A percentile compares a stretch with the other conserved stretches of the same genome.
Conservation (phyloP, 345 rosid species). For the Moricandia arvensis region DNA sequence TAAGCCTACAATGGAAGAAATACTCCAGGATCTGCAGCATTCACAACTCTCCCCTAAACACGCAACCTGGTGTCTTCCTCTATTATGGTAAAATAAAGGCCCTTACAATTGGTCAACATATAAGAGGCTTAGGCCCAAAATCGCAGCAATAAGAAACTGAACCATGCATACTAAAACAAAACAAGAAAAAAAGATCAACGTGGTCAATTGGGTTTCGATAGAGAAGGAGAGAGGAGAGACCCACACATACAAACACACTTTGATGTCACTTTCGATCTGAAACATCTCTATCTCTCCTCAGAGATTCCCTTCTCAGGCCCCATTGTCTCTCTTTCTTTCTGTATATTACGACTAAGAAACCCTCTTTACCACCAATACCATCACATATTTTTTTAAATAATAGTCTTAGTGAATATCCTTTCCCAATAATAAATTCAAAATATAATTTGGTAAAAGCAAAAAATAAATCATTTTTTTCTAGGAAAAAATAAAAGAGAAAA, state of each 20-base stretch:
- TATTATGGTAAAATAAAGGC: neutral
- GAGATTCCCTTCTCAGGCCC: conserved; percentile 36
- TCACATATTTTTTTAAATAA: neutral
- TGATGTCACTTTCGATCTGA: conserved; percentile 33
- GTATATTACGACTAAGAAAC: conserved; percentile 14
- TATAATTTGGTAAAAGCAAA: too few relatives aligned
- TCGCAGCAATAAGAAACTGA: neutral
- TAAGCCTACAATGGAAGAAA: neutral
- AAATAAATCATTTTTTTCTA: neutral
- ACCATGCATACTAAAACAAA: neutral
- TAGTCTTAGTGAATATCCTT: too few relatives aligned
- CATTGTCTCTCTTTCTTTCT: conserved; percentile 37
- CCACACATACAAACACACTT: conserved; percentile 18
- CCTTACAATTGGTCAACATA: neutral
- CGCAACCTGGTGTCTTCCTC: neutral
- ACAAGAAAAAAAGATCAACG: neutral
- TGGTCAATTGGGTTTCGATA: conserved; percentile 1
- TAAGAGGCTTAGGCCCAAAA: neutral
- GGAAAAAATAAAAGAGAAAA: neutral
- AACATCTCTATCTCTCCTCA: conserved; percentile 35
- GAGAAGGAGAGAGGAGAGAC: conserved; percentile 24
- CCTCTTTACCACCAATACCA: neutral
- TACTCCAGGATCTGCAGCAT: neutral
- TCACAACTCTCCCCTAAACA: too few relatives aligned
- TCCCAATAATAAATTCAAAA: too few relatives aligned